Percentiles rank a stretch among this genome's conserved stretches.
Conservation (phyloP, 2,329 filamentous ascomycete genomes). For the Macrophomina tecta region DNA sequence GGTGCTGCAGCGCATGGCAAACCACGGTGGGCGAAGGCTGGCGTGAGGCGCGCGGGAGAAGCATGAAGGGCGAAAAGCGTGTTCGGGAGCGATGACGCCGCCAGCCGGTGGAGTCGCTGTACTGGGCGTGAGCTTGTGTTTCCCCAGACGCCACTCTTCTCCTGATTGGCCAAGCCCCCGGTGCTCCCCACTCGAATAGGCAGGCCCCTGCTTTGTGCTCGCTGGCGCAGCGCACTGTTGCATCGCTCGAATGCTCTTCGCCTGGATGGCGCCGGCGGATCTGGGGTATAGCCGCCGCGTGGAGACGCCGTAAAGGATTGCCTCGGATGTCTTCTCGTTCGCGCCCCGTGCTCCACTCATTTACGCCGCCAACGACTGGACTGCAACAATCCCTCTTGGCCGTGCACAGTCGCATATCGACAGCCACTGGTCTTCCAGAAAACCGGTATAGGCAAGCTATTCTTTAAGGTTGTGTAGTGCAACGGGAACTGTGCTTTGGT, state of each 20-base stretch:
- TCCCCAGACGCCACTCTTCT: conserved; percentile 14
- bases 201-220: background rate
- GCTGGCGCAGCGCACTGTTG: conserved; percentile 1
- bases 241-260: conserved; percentile 3
- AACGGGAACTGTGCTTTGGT: background rate
- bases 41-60: background rate
- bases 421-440: background rate
- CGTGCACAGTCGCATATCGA: background rate
- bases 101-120: background rate
- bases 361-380: background rate
- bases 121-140: conserved; percentile 2
- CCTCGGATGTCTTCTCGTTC: background rate
- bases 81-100: conserved; percentile 7
- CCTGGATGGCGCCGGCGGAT: conserved; percentile 15
- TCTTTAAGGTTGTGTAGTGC: background rate
- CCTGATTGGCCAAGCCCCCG: background rate
- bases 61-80: background rate
- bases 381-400: background rate
- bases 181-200: background rate
- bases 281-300: conserved; percentile 23
- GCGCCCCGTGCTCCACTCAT: background rate
- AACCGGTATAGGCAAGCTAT: background rate
- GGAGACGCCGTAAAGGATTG: conserved; percentile 7
- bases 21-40: background rate
- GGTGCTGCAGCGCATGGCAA: background rate